These are phyloP conservation scores for Pseudoperonospora humuli DNA, from an alignment of 352 stramenopile genomes.

Conservation along the genomic window DNA sequence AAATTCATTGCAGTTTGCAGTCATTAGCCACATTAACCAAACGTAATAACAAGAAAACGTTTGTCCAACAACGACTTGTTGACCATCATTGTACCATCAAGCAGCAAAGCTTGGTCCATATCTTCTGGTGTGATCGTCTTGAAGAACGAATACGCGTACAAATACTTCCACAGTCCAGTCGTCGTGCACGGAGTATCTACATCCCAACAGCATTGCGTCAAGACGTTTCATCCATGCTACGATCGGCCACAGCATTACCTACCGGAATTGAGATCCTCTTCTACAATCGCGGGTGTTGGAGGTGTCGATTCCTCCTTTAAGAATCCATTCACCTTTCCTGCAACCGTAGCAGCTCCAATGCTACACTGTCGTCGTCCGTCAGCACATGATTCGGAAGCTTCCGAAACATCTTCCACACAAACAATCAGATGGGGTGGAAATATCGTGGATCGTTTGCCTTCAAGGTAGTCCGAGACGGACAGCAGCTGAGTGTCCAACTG, in stretches of 20 bases:
- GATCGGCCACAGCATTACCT: background rate
- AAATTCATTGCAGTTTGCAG: background rate
- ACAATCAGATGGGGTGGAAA: conserved; percentile 34
- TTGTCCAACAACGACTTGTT: background rate
- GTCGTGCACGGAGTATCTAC: conserved; percentile 62
- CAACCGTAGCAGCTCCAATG: conserved; percentile 9
- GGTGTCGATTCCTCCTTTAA: conserved; percentile 22
- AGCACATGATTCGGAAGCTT: background rate
- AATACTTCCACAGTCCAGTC: conserved; percentile 58
- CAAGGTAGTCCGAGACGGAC: conserved; percentile 49
- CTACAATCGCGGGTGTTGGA: conserved; percentile 34
- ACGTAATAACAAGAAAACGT: background rate
- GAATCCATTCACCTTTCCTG: conserved; percentile 14
- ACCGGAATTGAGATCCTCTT: conserved; percentile 64
- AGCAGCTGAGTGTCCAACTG: conserved; percentile 57
- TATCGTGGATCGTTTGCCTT: conserved; percentile 33
- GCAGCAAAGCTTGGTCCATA: conserved; percentile 43
- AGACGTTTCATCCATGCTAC: background rate
- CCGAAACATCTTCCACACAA: conserved; percentile 13
- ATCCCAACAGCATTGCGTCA: background rate
- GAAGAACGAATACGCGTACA: conserved; percentile 54
- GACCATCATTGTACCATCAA: conserved; percentile 38
- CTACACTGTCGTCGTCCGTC: conserved; percentile 15
- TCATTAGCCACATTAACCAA: background rate
- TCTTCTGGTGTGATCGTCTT: conserved; percentile 49